phyloP scores from a whole-genome alignment of 1,284 basidiomycete genomes.

The Naganishia cerealis region DNA sequence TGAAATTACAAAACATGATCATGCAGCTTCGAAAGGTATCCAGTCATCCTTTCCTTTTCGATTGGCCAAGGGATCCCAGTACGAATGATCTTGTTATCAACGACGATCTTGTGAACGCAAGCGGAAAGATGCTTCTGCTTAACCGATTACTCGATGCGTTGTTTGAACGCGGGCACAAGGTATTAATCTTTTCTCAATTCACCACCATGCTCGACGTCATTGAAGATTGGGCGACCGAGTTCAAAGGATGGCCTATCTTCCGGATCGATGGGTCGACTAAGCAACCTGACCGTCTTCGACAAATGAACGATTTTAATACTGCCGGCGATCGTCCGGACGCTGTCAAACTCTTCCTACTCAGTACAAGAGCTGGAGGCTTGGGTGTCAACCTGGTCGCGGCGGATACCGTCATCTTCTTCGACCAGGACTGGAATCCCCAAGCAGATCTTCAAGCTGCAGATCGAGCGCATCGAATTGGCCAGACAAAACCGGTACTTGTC shows the following conservation, averaged over 20 bases:
- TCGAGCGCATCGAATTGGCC: constrained; percentile 91
- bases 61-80: constrained; percentile 73
- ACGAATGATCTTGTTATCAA: constrained; percentile 66
- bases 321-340: constrained; percentile 66
- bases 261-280: constrained; percentile 85
- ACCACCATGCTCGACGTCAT: constrained; percentile 94
- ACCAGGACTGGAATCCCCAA: constrained; percentile 94
- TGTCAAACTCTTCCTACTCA: constrained; percentile 80
- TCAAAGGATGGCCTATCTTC: constrained; percentile 77
- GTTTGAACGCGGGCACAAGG: constrained; percentile 81
- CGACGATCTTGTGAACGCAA: constrained; percentile 76
- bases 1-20: constrained; percentile 86
- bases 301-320: constrained; percentile 82
- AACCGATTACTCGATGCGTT: constrained; percentile 82
- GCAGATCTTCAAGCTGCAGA: constrained; percentile 97
- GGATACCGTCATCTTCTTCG: constrained; percentile 92
- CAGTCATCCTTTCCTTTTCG: constrained; percentile 89
- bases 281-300: constrained; percentile 73
- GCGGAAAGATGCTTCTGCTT: constrained; percentile 95
- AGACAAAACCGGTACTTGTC: constrained; percentile 81
- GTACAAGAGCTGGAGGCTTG: constrained; percentile 86
- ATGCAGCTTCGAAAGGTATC: constrained; percentile 91
- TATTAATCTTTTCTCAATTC: constrained; percentile 89
- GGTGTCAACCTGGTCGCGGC: constrained; percentile 90
- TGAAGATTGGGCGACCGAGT: constrained; percentile 79